A percentile compares a stretch with the other conserved stretches of the same genome.
Conservation (phyloP, 371 early-diverging fungal genomes). For the Lichtheimia ornata region DNA sequence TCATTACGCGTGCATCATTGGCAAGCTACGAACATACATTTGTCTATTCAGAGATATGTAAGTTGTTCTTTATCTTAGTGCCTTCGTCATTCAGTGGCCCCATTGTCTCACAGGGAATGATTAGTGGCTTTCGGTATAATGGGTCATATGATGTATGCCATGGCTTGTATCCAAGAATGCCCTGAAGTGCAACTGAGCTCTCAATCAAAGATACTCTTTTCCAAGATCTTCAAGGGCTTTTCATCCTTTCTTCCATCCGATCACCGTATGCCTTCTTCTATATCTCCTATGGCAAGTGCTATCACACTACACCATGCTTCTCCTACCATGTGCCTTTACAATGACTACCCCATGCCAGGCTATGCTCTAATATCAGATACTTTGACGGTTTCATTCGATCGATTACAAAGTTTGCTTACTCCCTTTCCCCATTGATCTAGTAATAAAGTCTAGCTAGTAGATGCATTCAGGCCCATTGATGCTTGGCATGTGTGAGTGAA, state of each 20-base stretch:
- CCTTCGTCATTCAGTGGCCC: background rate
- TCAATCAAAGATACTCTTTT: background rate
- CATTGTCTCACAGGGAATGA: too few species aligned
- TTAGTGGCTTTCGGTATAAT: background rate
- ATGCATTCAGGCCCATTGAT: too few species aligned
- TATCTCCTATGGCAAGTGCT: constrained; percentile 4
- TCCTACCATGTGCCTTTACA: constrained; percentile 1
- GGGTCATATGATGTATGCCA: constrained; percentile 4
- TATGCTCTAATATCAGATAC: constrained; percentile 8
- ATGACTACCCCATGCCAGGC: constrained; percentile 10
- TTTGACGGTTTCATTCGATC: background rate
- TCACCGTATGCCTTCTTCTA: constrained; percentile 3
- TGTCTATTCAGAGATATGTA: background rate
- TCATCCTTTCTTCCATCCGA: constrained; percentile 2
- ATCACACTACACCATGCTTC: background rate
- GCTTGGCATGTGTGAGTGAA: too few species aligned
- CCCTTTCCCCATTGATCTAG: too few species aligned
- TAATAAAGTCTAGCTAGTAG: too few species aligned
- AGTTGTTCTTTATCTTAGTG: background rate
- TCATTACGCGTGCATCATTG: background rate
- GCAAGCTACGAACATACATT: background rate
- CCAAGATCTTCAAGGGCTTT: background rate
- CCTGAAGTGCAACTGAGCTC: background rate
- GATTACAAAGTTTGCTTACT: too few species aligned
- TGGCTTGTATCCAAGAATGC: background rate